These are phyloP conservation scores for Astrothelium subdiscretum DNA, from an alignment of 495 filamentous ascomycete species.

Conservation along the genomic window DNA sequence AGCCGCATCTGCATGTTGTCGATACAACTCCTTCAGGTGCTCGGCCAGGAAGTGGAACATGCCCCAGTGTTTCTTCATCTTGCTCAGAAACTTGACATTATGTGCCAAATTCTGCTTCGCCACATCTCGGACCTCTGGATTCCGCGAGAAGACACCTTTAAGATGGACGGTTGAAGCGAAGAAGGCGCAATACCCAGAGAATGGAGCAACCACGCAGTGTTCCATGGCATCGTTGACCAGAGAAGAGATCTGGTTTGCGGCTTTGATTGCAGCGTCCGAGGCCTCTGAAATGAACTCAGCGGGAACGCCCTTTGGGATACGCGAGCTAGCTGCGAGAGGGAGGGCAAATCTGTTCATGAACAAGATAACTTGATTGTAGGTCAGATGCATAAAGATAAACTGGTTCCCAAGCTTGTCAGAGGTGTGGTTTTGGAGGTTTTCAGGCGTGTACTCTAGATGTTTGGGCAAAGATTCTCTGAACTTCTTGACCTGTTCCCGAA, in stretches of 20 bases:
- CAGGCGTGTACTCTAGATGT: conserved; percentile 55
- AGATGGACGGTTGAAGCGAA: conserved; percentile 86
- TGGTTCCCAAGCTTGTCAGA: conserved; percentile 79
- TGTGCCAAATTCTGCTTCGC: conserved; percentile 79
- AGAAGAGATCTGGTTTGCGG: conserved; percentile 81
- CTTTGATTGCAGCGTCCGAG: conserved; percentile 63
- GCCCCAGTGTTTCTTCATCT: conserved; percentile 96
- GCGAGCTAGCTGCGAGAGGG: conserved; percentile 26
- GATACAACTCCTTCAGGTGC: conserved; percentile 82
- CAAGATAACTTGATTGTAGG: conserved; percentile 75
- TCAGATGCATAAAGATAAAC: conserved; percentile 88
- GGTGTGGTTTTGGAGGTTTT: conserved; percentile 77
- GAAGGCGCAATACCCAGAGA: conserved; percentile 90
- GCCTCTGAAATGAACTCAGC: conserved; percentile 68
- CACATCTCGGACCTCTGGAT: conserved; percentile 57
- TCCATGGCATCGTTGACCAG: conserved; percentile 70
- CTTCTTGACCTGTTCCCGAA: conserved; percentile 59
- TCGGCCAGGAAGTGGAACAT: conserved; percentile 96
- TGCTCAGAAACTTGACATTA: conserved; percentile 80
- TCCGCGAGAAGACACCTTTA: conserved; percentile 79
- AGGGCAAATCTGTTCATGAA: conserved; percentile 86
- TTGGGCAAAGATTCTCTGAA: conserved; percentile 61
- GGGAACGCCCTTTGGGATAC: conserved; percentile 58
- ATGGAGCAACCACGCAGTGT: conserved; percentile 76
- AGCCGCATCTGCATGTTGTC: conserved; percentile 72